A percentile compares a stretch with the other conserved stretches of the same genome.
Evolutionary conservation across 305 asterid genomes (phyloP).

Genomic region (Rubia tinctorum): DNA sequence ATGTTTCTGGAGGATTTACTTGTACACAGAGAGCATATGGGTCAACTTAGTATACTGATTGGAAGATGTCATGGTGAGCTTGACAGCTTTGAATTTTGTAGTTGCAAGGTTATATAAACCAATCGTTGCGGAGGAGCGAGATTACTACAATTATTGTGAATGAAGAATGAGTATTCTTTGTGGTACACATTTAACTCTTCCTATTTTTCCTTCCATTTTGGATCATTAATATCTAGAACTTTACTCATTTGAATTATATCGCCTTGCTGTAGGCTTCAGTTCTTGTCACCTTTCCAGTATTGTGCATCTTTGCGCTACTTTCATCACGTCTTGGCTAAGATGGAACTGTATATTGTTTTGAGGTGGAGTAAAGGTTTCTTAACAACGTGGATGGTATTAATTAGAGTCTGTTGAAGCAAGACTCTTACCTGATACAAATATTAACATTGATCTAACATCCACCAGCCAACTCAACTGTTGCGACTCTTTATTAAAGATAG

Average conservation of each 20-base stretch:
- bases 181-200: constrained; percentile 36
- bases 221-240: constrained; percentile 3
- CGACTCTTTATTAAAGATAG: not conserved
- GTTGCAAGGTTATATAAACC: constrained; percentile 66
- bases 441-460: not conserved
- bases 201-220: not conserved
- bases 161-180: constrained; percentile 66
- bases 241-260: constrained; percentile 18
- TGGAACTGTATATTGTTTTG: constrained; percentile 6
- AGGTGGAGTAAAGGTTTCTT: constrained; percentile 20
- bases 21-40: not conserved
- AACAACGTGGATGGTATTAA: not conserved
- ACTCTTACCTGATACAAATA: not conserved
- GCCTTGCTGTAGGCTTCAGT: constrained; percentile 59
- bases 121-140: constrained; percentile 45
- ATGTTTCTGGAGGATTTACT: not conserved
- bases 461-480: not conserved
- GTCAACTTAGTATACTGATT: not conserved
- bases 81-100: constrained; percentile 15
- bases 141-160: constrained; percentile 59
- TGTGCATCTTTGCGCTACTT: constrained; percentile 48
- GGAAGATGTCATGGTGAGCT: not conserved
- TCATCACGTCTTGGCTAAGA: constrained; percentile 47
- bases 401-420: not conserved
- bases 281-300: constrained; percentile 58